A percentile compares a stretch with the other conserved stretches of the same genome.
These are phyloP conservation scores for Pueraria montana DNA, from an alignment of 306 rosid genomes.

Conservation along the genomic window DNA sequence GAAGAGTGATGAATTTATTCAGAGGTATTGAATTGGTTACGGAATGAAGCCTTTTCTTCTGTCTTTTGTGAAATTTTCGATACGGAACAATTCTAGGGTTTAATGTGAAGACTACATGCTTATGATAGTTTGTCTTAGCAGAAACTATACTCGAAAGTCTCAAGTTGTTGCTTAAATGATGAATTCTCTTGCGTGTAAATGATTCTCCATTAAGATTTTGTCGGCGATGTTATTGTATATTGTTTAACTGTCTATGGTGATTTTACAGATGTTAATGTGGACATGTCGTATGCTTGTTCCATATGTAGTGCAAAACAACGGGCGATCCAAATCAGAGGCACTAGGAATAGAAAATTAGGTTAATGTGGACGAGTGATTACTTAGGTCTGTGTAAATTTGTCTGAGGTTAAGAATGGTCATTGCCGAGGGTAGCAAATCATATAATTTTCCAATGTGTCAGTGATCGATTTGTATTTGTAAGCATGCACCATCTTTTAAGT, in stretches of 20 bases:
- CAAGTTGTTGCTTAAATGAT: constrained; percentile 10
- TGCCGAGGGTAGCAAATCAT: constrained; percentile 26
- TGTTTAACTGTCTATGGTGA: constrained; percentile 5
- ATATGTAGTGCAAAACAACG: background rate
- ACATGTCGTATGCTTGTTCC: background rate
- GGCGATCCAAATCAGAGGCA: background rate
- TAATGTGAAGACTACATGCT: background rate
- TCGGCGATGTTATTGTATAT: background rate
- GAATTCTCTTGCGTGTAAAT: background rate
- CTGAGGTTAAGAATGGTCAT: constrained; percentile 1
- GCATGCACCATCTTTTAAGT: background rate
- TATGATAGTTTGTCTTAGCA: background rate
- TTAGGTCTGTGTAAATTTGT: constrained; percentile 23
- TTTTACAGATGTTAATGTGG: constrained; percentile 3
- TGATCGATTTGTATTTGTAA: constrained; percentile 19
- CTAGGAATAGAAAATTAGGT: constrained; percentile 17
- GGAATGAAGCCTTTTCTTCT: background rate
- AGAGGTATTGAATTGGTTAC: background rate
- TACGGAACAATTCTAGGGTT: background rate
- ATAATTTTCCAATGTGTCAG: background rate
- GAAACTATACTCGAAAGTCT: constrained; percentile 10
- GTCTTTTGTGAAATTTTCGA: background rate
- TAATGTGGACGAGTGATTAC: background rate
- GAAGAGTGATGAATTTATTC: background rate
- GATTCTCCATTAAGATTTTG: background rate